Base-by-base conservation (phyloP, 1,284 basidiomycete genomes). In the Cutaneotrichosporon mucoides region DNA sequence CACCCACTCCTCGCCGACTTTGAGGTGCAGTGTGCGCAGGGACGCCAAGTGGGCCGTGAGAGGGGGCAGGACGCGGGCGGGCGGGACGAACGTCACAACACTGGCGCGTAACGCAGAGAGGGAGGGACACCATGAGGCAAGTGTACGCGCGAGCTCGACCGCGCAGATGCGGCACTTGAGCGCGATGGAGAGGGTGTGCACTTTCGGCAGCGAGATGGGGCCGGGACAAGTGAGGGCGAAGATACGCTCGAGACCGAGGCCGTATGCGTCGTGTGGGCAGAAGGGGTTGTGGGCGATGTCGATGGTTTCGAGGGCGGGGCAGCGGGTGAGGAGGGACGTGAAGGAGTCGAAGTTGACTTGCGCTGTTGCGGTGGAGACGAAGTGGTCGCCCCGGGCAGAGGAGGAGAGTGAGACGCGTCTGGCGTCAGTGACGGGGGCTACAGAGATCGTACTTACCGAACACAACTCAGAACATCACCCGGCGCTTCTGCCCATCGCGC, bases 221-320 rank as follows among this genome's bases (percentile, higher is more conserved):
- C n/a, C 16, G 16, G 38, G 5, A 12, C 8, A 11, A 7, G 49
- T 37, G 37, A 41, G 42, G 15, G 41, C 42, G 34, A 45, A 56
- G 15, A 9, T 36, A 34, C 51, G 49, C 3, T 50, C 36, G 7
- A 9, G 8, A 6, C 54, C 54, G 1, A 44, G 35, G 5, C 59
- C 59, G 50, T 49, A 60, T 4, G 15, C 44, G 35, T 45, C 45
- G 41, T 60, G 54, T 4, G 34, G 4, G 41, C 59, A 60, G 46
- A 60, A 53, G 11, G 38, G 43, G 50, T 53, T 56, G 35, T 56
- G 44, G 3, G 36, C 36, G n/a, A 60, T 44, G 16, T 60, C 50
- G 3, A 60, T 12, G 9, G 45, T 13, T 6, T 24, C 34, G 38
- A 24, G 24, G 55, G 59, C 15, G 13, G 13, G 8, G 44, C 43